Base-by-base conservation (phyloP, 176 grass and related monocot genomes). In the Triticum monococcum region DNA sequence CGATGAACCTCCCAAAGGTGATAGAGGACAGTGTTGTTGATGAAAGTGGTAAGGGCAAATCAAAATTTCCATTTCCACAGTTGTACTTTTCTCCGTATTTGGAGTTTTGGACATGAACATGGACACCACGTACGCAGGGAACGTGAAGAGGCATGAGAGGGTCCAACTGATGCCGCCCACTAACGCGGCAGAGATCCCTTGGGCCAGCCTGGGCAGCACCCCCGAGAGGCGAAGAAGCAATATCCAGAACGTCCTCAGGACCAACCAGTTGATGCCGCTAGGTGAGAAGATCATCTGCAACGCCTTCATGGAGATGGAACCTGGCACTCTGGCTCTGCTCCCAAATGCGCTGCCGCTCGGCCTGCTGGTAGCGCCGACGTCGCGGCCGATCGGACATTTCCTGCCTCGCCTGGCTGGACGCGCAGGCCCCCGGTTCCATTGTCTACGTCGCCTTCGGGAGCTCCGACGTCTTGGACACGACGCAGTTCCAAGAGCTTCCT, bases 371-470 rank as follows among this genome's bases (percentile, higher is more conserved):
- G 37, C 78, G 5, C 59, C 31, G 11, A 37, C 43, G 32, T 79
- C 33, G 7, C 87, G 41, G 72, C 13, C 24, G 13, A 7, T 24
- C 7, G 43, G 41, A 28, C 41, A 75, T 50, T 75, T 75, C 72
- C 4, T 75, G 81, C 69, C 75, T 89, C 23, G 4, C 62, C 24
- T 96, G 94, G 91, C 94, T 96, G 26, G 87, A 96, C 56, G 59
- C 45, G 4, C 89, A 91, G 59, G 41, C 52, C 0, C 57, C 72
- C 1, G 43, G 78, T 16, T 90, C 94, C 2, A 91, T 96, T 18
- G 14, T 96, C 61, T 96, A 91, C 33, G 72, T 90, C 18, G 91
- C 94, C n/a, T 96, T 96, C 68, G 92, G 92, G 16, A 97, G 92
- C 90, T 69, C 83, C 17, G 40, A 86, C 0, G 63, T 90, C 62